Evolutionary conservation across 805 yeast genomes (phyloP), one percentile per base, ranked within the genome.

Genomic region (Metschnikowia lachancei): DNA sequence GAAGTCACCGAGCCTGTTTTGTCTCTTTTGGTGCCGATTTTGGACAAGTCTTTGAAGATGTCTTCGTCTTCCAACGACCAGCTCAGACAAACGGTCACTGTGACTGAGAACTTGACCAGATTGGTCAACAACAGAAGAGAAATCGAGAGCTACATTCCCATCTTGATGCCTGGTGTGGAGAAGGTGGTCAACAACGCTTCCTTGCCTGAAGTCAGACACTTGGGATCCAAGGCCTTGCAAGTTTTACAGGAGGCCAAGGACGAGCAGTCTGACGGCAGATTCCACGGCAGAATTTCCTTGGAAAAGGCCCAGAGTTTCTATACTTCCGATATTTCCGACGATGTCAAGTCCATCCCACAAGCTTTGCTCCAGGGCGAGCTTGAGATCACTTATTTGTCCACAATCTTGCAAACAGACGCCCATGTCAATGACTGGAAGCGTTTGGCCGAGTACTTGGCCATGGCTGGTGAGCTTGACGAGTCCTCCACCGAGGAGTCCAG

Each of bases 1-100:
- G 99, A 94, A 72, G 99, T 92, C 53, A 94, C 97, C 13, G 98
- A 91, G 72, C 95, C 98, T 4, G 95, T 95, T 3, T 75, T 92
- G 57, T 80, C 98, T 8, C 70, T 92, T 47, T 75, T 92, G 61
- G 97, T 88, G 38, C 99, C 99, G 39, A 91, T 91, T 55, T 78
- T 92, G 60, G 90, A 82, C 63, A 88, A 91, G 65, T 92, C 98
- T 2, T 76, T 92, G 61, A 85, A 85, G 60, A 81, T 86, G 73
- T 80, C 92, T 33, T 84, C 96, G 1, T 85, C 95, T 3, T 85
- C 97, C 16, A 97, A 94, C 71, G 98, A 92, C 64, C 95, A 92
- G 67, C 78, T 94, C 58, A 87, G 99, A 73, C 97, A 91, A 72
- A 87, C 98, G 6, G 97, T 92, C 55, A 88, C 90, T 51, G 97